These are phyloP conservation scores for Lentinus tigrinus DNA, from an alignment of 768 basidiomycete genomes.

Conservation along the genomic window DNA sequence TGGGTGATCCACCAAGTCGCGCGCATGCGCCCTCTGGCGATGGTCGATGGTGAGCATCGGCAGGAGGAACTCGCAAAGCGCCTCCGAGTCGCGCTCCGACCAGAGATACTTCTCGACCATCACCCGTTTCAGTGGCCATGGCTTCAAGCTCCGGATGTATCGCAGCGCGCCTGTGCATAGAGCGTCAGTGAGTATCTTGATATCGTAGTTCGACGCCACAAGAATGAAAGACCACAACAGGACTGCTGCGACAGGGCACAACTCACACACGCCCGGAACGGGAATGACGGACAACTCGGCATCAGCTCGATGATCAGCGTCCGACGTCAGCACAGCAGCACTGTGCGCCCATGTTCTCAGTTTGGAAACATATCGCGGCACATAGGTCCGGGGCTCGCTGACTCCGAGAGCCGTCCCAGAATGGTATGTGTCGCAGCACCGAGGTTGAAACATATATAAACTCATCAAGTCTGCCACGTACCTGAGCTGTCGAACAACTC, in stretches of 20 bases:
- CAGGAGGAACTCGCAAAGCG: slow-evolving; percentile 64
- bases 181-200: slow-evolving; percentile 7
- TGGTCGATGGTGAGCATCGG: slow-evolving; percentile 78
- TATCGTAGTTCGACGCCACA: not conserved
- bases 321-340: not conserved
- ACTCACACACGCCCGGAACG: not conserved
- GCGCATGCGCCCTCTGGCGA: slow-evolving; percentile 64
- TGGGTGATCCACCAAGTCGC: slow-evolving; percentile 69
- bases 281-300: not conserved
- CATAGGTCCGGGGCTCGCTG: not conserved
- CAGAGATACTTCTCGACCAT: slow-evolving; percentile 89
- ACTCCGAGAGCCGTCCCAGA: not conserved
- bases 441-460: not conserved
- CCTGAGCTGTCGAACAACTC: slow-evolving; percentile 81
- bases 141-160: slow-evolving; percentile 72
- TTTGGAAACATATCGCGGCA: too few species aligned
- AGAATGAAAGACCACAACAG: slow-evolving; percentile 4
- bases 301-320: not conserved
- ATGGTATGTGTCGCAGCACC: not conserved
- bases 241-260: not conserved
- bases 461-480: slow-evolving; percentile 28
- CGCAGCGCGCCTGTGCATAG: slow-evolving; percentile 55
- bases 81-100: slow-evolving; percentile 52
- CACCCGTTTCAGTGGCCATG: slow-evolving; percentile 80
- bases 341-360: not conserved